These are phyloP conservation scores for Botrytis aclada DNA, from an alignment of 2,329 filamentous ascomycete species.

Conservation along the genomic window DNA sequence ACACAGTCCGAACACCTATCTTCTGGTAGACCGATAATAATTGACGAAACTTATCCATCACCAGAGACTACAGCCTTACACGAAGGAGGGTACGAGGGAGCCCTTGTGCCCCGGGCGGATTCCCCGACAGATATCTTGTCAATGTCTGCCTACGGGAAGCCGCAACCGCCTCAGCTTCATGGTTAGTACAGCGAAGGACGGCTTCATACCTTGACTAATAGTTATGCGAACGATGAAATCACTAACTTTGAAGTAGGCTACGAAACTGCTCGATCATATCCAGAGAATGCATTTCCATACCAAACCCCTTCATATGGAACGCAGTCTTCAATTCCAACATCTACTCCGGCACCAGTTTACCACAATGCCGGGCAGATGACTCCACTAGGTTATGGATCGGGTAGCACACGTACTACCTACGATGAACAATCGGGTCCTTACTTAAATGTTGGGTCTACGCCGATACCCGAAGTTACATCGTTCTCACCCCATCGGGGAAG, in stretches of 20 bases:
- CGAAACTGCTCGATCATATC: slow-evolving; percentile 33
- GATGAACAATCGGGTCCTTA: slow-evolving; percentile 66
- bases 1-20: slow-evolving; percentile 34
- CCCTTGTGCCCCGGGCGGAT: slow-evolving; percentile 37
- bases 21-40: slow-evolving; percentile 36
- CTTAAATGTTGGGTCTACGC: slow-evolving; percentile 58
- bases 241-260: slow-evolving; percentile 33
- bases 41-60: slow-evolving; percentile 39
- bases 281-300: slow-evolving; percentile 46
- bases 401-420: slow-evolving; percentile 49
- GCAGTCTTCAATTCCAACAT: slow-evolving; percentile 47
- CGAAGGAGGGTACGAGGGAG: slow-evolving; percentile 39
- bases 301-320: slow-evolving; percentile 48
- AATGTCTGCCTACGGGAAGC: slow-evolving; percentile 81
- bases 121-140: slow-evolving; percentile 48
- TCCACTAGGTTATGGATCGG: slow-evolving; percentile 42
- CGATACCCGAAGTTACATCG: slow-evolving; percentile 62
- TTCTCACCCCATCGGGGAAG: slow-evolving; percentile 67
- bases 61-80: slow-evolving; percentile 38
- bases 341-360: slow-evolving; percentile 31
- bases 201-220: slow-evolving; percentile 10
- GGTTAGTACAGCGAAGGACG: slow-evolving; percentile 59
- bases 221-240: neutral
- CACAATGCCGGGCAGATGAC: slow-evolving; percentile 34
- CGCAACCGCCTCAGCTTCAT: slow-evolving; percentile 72